Percentiles rank a stretch among this genome's conserved stretches.
Evolutionary conservation across 2,329 filamentous ascomycete genomes (phyloP).

Genomic region (Lithohypha guttulata): DNA sequence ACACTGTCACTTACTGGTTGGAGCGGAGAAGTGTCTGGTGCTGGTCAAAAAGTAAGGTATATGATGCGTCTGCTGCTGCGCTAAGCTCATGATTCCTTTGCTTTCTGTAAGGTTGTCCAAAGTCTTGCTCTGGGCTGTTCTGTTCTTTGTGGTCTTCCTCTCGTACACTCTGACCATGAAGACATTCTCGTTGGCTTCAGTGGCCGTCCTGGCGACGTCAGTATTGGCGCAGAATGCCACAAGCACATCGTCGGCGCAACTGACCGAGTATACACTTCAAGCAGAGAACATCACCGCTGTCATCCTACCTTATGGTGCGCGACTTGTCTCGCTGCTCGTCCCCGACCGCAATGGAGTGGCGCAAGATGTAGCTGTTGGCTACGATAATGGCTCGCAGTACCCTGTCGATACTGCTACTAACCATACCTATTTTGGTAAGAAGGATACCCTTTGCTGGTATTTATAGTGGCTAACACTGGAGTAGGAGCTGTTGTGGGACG

Average conservation of each 20-base stretch:
- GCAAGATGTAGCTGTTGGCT: conserved; percentile 42
- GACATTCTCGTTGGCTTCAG: neutral
- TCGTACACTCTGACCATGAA: conserved; percentile 3
- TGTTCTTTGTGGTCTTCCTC: neutral
- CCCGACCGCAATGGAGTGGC: conserved; percentile 38
- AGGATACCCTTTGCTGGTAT: conserved; percentile 13
- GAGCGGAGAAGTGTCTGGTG: no score
- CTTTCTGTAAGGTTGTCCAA: neutral
- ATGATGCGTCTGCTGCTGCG: neutral
- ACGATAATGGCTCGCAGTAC: conserved; percentile 37
- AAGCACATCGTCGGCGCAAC: conserved; percentile 26
- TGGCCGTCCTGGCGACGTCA: conserved; percentile 4
- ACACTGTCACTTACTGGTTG: no score
- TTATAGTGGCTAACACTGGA: neutral
- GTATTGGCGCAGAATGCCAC: conserved; percentile 13
- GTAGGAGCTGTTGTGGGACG: conserved; percentile 35
- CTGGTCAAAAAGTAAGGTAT: neutral
- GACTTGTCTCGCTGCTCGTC: conserved; percentile 38
- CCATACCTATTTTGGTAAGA: conserved; percentile 35
- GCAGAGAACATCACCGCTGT: conserved; percentile 39
- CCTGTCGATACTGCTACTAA: conserved; percentile 36
- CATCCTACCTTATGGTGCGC: conserved; percentile 39
- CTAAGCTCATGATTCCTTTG: conserved; percentile 5
- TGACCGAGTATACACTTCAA: conserved; percentile 31
- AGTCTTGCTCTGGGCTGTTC: neutral